Conservation (phyloP, 345 rosid genomes). For the Salix koriyanagi region DNA sequence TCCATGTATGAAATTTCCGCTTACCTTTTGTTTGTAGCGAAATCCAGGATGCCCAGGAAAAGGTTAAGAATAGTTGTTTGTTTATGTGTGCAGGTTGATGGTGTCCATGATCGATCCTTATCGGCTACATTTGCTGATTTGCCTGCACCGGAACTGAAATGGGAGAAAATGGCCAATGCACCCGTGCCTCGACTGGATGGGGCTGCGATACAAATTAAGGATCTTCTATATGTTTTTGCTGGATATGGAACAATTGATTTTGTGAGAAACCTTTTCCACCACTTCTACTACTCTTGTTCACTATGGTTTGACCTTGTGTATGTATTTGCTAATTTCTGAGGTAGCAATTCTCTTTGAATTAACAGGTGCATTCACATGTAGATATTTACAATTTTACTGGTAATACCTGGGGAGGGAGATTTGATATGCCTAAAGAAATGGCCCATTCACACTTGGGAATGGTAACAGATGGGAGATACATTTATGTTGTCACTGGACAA, state of each 20-base stretch:
- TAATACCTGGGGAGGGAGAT: conserved; percentile 85
- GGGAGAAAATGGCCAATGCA: conserved; percentile 86
- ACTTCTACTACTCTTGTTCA: background rate
- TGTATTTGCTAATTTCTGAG: conserved; percentile 2
- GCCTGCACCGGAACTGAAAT: conserved; percentile 64
- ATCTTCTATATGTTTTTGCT: conserved; percentile 80
- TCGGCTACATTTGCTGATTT: conserved; percentile 94
- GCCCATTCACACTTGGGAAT: conserved; percentile 98
- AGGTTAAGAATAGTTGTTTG: background rate
- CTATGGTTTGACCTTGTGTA: background rate
- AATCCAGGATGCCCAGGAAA: background rate
- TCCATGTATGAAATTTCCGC: too few relatives aligned
- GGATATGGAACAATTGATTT: conserved; percentile 80
- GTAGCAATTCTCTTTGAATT: background rate
- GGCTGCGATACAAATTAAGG: conserved; percentile 78
- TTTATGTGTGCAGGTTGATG: background rate
- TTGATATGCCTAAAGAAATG: conserved; percentile 98
- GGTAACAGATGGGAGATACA: conserved; percentile 88
- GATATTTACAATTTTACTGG: conserved; percentile 77
- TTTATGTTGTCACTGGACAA: conserved; percentile 80
- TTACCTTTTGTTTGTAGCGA: too few relatives aligned
- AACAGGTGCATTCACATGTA: conserved; percentile 89
- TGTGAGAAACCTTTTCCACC: conserved; percentile 40
- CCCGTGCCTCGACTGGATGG: conserved; percentile 97
- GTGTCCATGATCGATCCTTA: conserved; percentile 46